Evolutionary conservation across 2,329 filamentous ascomycete genomes (phyloP), one percentile per base, ranked within the genome.

Genomic region (Arachnopeziza araneosa): DNA sequence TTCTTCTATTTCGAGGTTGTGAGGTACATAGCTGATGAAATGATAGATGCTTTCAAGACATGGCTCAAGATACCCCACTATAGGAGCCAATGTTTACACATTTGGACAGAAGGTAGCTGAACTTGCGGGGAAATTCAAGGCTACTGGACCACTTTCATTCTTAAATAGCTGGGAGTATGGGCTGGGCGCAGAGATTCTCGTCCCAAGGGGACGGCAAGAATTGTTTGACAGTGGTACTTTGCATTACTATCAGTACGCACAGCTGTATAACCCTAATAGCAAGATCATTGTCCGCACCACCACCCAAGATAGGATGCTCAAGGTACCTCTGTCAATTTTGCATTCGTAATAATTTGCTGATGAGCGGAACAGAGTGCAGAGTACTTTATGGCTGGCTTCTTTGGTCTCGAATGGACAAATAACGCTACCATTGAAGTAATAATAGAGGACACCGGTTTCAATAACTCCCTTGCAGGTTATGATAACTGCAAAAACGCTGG

Each of bases 331-430:
- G 17, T n/a, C 26, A 6, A 10, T 50, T 21, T n/a, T 51, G 24
- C 19, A 30, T 10, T 19, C 12, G 32, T 17, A 19, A 17, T 24
- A 24, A 44, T 51, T 19, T 50, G 24, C 10, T 24, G 17, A 24
- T 48, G 24, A 59, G 49, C 64, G 30, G 66, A 53, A 30, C 17
- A 72, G 69, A 49, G 66, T 51, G 88, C 88, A 2, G 88, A 92
- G 72, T 88, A 92, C 72, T 92, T 91, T 74, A 75, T 91, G 70
- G 86, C 88, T 6, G 89, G 89, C 0, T 92, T 92, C 76, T 92
- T 92, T 69, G 89, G 89, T 0, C 79, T 91, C 0, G 82, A 87
- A 53, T 92, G 88, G 88, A 80, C 84, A 1, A 80, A 85, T 30
- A 89, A 91, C 69, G 88, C 81, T 7, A 90, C 85, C 0, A 80